A percentile compares a stretch with the other conserved stretches of the same genome.
Conservation (phyloP, 139 green algal species). For the Coccomyxa sp. region DNA sequence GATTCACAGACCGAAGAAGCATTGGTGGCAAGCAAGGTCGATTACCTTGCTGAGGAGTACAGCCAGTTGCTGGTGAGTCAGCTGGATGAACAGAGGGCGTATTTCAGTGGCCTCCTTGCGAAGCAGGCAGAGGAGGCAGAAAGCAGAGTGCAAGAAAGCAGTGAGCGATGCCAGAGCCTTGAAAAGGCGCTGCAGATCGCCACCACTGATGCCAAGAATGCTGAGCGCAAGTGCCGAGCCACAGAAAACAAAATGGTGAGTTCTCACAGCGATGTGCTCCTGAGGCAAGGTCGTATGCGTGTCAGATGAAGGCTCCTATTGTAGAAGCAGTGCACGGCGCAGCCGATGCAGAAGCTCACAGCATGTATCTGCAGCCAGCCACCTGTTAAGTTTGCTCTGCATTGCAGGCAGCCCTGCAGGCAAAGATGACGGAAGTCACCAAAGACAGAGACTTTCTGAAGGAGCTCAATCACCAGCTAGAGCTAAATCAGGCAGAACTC, state of each 20-base stretch:
- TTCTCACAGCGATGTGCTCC: not conserved
- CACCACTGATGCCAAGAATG: not conserved
- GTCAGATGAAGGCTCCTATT: not conserved
- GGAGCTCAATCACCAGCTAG: conserved; percentile 58
- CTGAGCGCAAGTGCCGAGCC: not conserved
- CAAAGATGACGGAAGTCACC: conserved; percentile 20
- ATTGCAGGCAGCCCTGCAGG: conserved; percentile 34
- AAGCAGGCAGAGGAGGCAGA: not conserved
- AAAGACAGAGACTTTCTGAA: conserved; percentile 74
- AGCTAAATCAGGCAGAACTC: conserved; percentile 40
- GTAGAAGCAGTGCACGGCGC: not conserved
- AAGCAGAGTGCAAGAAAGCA: too few relatives aligned
- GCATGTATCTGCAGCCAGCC: not conserved
- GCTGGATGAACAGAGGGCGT: conserved; percentile 83
- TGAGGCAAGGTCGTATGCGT: not conserved
- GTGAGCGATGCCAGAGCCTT: not conserved
- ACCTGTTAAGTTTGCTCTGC: not conserved
- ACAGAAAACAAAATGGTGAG: not conserved
- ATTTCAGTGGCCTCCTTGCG: conserved; percentile 65
- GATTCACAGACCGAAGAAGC: conserved; percentile 67
- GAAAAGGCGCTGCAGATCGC: not conserved
- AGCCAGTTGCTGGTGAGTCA: conserved; percentile 87
- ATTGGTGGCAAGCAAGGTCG: conserved; percentile 64
- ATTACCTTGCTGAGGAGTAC: conserved; percentile 80
- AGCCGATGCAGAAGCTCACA: not conserved